Evolutionary conservation across 2,329 filamentous ascomycete genomes (phyloP), one percentile per base, ranked within the genome.

Genomic region (Nothophoma quercina): DNA sequence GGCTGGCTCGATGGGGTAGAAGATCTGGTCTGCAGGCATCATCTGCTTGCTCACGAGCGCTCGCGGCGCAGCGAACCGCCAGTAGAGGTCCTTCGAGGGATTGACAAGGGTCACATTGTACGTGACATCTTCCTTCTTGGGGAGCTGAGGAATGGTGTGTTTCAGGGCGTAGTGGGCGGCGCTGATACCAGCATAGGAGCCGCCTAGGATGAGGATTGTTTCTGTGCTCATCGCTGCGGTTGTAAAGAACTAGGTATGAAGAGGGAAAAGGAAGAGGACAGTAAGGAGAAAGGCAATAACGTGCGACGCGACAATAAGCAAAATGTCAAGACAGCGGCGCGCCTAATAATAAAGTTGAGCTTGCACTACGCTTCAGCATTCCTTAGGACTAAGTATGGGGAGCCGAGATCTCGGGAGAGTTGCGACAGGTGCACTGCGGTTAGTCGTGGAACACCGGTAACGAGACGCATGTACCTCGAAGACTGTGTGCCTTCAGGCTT

Each of bases 51-150:
- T 81, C n/a, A 79, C 78, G 32, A 83, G 64, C 21, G 79, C 78
- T 18, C 85, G 77, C 0, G 84, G 84, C 2, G 79, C 79, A 2
- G 78, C 82, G 34, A 83, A 73, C 46, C 79, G 79, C 72, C 78
- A 85, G 73, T 75, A 86, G 70, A 84, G 81, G 32, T 79, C 76
- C 13, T 77, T 77, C 7, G 79, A 80, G 1, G 83, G 81, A 44
- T 83, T 81, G 59, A 88, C 77, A 10, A 87, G 71, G 18, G 79
- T 79, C 29, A 87, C 72, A 55, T 81, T 83, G 67, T 83, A 81
- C 9, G 75, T 74, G 18, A 57, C 60, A 39, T 66, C 60, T 18
- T 72, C 61, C 35, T 73, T 68, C 59, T 71, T 70, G 1, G 65
- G 65, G 13, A 76, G 63, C 21, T 65, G 50, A 5, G 75, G 73